Base-by-base conservation (phyloP, 441 rosid species). In the Metrosideros polymorpha region DNA sequence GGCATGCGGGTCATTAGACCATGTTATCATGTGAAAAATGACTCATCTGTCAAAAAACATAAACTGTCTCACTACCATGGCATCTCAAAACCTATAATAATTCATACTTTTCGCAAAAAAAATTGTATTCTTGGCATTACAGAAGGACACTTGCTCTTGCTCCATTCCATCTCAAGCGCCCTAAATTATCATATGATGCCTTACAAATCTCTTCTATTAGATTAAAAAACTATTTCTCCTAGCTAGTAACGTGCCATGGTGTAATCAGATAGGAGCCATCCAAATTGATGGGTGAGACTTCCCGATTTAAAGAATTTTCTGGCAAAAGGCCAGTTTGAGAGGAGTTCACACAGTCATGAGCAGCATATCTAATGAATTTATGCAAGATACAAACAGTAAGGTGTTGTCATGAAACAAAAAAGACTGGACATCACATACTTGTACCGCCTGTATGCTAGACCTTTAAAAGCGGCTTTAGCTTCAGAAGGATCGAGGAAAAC, bases 381-480 rank as follows among this genome's bases (percentile, higher is more conserved):
- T 35, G 77, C 77, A 66, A 66, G 77, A 66, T 42, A 66, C 18
- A 66, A 45, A 66, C 13, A 10, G 45, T 66, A 39, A 63, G 43
- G 77, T 25, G 77, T 25, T 32, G 27, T 66, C 77, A 66, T 12
- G 6, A 66, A 66, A 45, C 27, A 35, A 14, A 66, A 18, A 66
- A 66, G 77, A 32, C 9, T 18, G 45, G 19, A 66, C 43, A 32
- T 66, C 77, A 90, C 99, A 89, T 92, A 97, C 99, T 91, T 95
- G 94, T 94, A 97, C 35, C 94, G 95, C 93, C 94, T 95, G 93
- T 97, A 97, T 51, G 97, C 94, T 90, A 97, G 92, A 88, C 96
- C 96, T 88, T 89, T 95, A 87, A 93, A 93, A 90, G 99, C 99
- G 89, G 97, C 92, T 83, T 95, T 94, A 85, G 99, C 99, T 88